Percentiles rank a stretch among this genome's conserved stretches.
phyloP scores from a whole-genome alignment of 2,329 filamentous ascomycete genomes.

The Penicillium corylophilum region DNA sequence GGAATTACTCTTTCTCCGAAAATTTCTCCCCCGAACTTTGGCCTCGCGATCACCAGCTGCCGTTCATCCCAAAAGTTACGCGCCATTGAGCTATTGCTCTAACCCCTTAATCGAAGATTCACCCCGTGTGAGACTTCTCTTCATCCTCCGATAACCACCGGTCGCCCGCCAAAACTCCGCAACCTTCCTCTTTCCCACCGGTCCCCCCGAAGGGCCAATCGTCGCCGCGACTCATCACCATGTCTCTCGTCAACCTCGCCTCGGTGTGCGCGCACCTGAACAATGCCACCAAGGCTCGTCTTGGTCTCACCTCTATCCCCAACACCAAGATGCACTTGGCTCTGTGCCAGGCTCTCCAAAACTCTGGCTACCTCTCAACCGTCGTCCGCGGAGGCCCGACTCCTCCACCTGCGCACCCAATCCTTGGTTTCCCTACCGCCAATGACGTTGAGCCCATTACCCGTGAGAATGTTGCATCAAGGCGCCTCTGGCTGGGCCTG shows the following conservation, averaged over 20 bases:
- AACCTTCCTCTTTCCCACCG: constrained; percentile 3
- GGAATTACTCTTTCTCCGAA: constrained; percentile 35
- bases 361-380: constrained; percentile 75
- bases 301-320: constrained; percentile 79
- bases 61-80: constrained; percentile 1
- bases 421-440: constrained; percentile 52
- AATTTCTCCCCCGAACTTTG: constrained; percentile 31
- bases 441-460: constrained; percentile 57
- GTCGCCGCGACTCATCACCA: constrained; percentile 36
- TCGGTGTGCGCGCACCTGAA: constrained; percentile 88
- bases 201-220: constrained; percentile 23
- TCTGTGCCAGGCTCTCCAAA: constrained; percentile 74
- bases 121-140: background rate
- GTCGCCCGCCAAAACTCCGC: background rate
- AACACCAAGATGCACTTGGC: constrained; percentile 77
- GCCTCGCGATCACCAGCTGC: constrained; percentile 1
- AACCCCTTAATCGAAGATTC: background rate
- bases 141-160: background rate
- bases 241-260: constrained; percentile 73
- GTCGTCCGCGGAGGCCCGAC: constrained; percentile 70
- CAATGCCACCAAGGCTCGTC: constrained; percentile 79
- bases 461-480: constrained; percentile 66
- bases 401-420: constrained; percentile 54
- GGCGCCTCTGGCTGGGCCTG: constrained; percentile 81
- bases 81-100: background rate